Percentiles rank a stretch among this genome's conserved stretches.
These are phyloP conservation scores for Syncephalis fuscata DNA, from an alignment of 371 early-diverging fungal species.

Conservation along the genomic window DNA sequence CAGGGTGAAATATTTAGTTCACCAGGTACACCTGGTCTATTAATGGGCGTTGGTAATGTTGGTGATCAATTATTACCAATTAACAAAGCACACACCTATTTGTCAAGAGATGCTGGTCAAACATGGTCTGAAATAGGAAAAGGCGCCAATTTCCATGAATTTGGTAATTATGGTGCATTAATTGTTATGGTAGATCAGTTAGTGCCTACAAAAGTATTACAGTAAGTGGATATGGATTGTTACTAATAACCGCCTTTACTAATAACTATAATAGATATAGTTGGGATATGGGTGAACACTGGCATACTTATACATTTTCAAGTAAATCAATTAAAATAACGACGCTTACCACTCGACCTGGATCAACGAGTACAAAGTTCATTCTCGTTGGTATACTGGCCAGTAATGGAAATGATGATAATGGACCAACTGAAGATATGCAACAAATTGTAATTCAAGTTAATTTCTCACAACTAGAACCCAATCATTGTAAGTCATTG, in stretches of 20 bases:
- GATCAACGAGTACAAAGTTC: constrained; percentile 33
- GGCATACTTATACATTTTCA: constrained; percentile 30
- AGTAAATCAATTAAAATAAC: constrained; percentile 22
- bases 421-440: not conserved
- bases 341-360: constrained; percentile 36
- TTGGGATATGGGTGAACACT: constrained; percentile 47
- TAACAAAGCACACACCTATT: constrained; percentile 45
- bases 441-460: constrained; percentile 19
- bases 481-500: not conserved
- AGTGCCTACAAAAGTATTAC: constrained; percentile 45
- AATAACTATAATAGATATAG: constrained; percentile 17
- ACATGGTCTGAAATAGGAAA: constrained; percentile 46
- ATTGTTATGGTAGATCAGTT: constrained; percentile 50
- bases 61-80: constrained; percentile 44
- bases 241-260: constrained; percentile 1
- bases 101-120: constrained; percentile 71
- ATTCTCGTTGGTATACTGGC: constrained; percentile 25
- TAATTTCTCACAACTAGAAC: constrained; percentile 19
- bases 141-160: constrained; percentile 43
- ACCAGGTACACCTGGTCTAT: constrained; percentile 63
- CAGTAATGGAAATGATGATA: constrained; percentile 4
- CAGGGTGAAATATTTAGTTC: constrained; percentile 45
- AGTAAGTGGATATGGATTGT: constrained; percentile 9
- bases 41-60: constrained; percentile 83
- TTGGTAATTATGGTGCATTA: constrained; percentile 70